Evolutionary conservation across 2,329 filamentous ascomycete species (phyloP).

Genomic region (Fonsecaea multimorphosa): DNA sequence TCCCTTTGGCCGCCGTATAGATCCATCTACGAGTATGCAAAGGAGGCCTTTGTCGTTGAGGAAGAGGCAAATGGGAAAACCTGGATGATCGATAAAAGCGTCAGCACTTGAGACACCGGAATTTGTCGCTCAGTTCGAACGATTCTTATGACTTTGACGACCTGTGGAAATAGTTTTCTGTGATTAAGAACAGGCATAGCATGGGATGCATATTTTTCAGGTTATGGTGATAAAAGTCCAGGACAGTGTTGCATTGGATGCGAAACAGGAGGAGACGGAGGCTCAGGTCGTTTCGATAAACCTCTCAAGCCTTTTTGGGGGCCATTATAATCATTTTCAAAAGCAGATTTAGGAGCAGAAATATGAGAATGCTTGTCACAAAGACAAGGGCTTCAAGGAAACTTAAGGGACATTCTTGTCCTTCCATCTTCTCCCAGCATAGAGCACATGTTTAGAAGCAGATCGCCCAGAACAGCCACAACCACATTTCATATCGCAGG

Average conservation of each 20-base stretch:
- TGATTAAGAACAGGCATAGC: slow-evolving; percentile 16
- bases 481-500: background rate
- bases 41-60: slow-evolving; percentile 91
- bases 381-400: background rate
- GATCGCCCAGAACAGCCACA: background rate
- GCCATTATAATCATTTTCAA: background rate
- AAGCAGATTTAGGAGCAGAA: background rate
- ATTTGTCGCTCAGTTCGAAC: background rate
- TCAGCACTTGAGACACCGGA: slow-evolving; percentile 34
- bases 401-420: background rate
- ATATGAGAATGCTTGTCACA: background rate
- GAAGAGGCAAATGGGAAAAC: slow-evolving; percentile 91
- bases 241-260: background rate
- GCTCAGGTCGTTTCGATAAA: background rate
- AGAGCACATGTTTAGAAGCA: background rate
- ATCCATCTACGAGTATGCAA: slow-evolving; percentile 90
- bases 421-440: background rate
- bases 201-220: slow-evolving; percentile 6
- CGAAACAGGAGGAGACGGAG: background rate
- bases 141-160: background rate
- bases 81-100: slow-evolving; percentile 74
- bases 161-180: slow-evolving; percentile 2
- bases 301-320: background rate
- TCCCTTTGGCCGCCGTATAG: slow-evolving; percentile 90
- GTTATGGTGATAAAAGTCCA: background rate